Conservation (phyloP, 73 alveolate species). For the Paraurostyla sp. region DNA sequence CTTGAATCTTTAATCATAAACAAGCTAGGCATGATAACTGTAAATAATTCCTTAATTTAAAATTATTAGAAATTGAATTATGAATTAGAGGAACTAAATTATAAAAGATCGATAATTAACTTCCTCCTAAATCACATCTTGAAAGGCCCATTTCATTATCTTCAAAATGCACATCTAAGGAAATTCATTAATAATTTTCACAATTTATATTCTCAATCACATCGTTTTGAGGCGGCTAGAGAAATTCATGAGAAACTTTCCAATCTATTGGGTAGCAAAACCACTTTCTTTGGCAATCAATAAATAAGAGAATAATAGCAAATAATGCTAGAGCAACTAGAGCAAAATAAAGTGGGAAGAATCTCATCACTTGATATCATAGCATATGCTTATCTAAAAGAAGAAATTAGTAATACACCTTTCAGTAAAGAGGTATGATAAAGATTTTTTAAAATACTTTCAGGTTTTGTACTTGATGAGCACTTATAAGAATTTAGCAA, state of each 20-base stretch:
- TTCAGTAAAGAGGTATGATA: not conserved
- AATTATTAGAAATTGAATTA: slow-evolving; percentile 2
- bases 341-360: not conserved
- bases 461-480: not conserved
- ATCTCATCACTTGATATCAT: slow-evolving; percentile 18
- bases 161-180: not conserved
- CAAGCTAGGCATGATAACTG: slow-evolving; percentile 8
- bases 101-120: not conserved
- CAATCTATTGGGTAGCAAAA: not conserved
- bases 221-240: slow-evolving; percentile 38
- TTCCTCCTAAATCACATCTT: not conserved
- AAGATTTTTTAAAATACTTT: not conserved
- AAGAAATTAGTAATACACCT: slow-evolving; percentile 18
- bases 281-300: not conserved
- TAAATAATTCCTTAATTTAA: not conserved
- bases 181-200: not conserved
- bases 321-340: no score
- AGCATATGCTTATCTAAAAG: slow-evolving; percentile 41
- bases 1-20: slow-evolving; percentile 18
- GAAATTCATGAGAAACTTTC: slow-evolving; percentile 27
- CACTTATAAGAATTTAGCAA: not conserved
- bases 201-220: not conserved
- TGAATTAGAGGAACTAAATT: not conserved
- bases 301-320: not conserved
- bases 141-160: not conserved